phyloP scores from a whole-genome alignment of 345 rosid species.

The Moringa oleifera region DNA sequence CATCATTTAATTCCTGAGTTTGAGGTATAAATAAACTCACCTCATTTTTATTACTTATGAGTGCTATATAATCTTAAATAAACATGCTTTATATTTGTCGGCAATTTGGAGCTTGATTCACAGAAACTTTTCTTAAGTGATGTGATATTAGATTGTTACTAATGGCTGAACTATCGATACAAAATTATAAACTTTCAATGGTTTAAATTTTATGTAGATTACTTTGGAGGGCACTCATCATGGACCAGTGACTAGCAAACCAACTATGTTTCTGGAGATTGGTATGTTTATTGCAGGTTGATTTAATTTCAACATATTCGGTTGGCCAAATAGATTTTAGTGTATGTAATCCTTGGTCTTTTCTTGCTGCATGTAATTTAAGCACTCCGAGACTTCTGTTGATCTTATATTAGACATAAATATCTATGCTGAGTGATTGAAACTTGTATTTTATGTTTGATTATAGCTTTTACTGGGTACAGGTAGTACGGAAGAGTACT shows the following conservation, averaged over 20 bases:
- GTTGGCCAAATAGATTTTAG: too few species aligned
- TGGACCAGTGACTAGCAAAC: constrained; percentile 79
- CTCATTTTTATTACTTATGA: not conserved
- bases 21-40: constrained; percentile 40
- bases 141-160: not conserved
- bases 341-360: too few species aligned
- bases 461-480: constrained; percentile 17
- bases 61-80: not conserved
- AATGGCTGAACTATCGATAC: not conserved
- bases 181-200: too few species aligned
- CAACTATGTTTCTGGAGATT: constrained; percentile 87
- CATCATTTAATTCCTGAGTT: constrained; percentile 84
- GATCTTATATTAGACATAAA: too few species aligned
- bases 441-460: not conserved
- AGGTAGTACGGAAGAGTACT: constrained; percentile 89
- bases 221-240: constrained; percentile 96
- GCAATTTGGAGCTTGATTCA: not conserved
- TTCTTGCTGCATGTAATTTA: too few species aligned
- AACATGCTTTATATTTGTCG: not conserved
- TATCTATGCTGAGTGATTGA: not conserved
- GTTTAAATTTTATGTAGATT: constrained; percentile 32
- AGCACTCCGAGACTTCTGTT: too few species aligned
- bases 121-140: not conserved
- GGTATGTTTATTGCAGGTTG: constrained; percentile 32
- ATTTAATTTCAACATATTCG: too few species aligned